Percentiles rank a stretch among this genome's conserved stretches.
phyloP scores from a whole-genome alignment of 345 rosid species.

The Aurinia saxatilis region DNA sequence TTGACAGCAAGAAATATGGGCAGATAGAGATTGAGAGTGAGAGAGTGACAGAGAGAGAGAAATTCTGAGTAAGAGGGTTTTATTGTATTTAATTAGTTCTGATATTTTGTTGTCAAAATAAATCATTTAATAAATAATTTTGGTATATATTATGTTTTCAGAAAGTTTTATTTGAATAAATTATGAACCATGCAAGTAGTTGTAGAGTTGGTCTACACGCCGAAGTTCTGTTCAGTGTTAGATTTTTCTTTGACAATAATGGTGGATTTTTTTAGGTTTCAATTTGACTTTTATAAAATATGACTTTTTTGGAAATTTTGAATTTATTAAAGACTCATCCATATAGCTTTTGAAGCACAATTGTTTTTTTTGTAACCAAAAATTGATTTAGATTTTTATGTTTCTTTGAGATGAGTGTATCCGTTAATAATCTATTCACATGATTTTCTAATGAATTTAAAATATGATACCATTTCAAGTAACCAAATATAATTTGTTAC shows the following conservation, averaged over 20 bases:
- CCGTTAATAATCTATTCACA: too few relatives aligned
- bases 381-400: too few relatives aligned
- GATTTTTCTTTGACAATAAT: background rate
- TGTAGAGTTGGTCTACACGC: conserved; percentile 27
- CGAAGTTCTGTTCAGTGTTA: conserved; percentile 15
- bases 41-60: background rate
- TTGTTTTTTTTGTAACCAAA: too few relatives aligned
- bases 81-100: conserved; percentile 4
- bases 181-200: conserved; percentile 20
- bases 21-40: conserved; percentile 7
- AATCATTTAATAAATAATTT: too few relatives aligned
- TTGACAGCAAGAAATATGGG: conserved; percentile 32
- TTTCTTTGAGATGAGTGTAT: too few relatives aligned
- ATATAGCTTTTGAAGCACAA: too few relatives aligned
- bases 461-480: too few relatives aligned
- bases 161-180: background rate
- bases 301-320: too few relatives aligned
- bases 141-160: background rate
- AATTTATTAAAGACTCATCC: too few relatives aligned
- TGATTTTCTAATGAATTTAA: too few relatives aligned
- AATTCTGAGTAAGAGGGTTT: background rate
- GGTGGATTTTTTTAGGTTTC: background rate
- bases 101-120: background rate
- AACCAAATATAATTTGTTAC: too few relatives aligned
- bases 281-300: too few relatives aligned